Conservation (phyloP, 768 basidiomycete genomes). For the Paxillus involutus region DNA sequence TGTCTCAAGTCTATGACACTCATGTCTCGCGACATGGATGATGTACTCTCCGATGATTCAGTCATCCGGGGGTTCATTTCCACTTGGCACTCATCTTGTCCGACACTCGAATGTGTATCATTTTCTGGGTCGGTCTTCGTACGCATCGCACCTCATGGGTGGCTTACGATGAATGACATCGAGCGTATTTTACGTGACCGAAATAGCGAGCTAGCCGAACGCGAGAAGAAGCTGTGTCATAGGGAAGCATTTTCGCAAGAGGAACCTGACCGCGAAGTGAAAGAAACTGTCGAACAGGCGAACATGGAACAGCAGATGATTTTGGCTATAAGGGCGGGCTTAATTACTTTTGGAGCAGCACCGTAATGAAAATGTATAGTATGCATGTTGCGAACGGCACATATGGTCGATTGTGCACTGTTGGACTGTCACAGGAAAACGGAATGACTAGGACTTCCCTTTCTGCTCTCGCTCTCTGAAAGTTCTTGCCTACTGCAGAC, state of each 20-base stretch:
- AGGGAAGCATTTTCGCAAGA: not conserved
- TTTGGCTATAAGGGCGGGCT: not conserved
- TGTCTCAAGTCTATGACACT: constrained; percentile 20
- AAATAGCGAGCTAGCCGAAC: not conserved
- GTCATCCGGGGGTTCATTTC: constrained; percentile 8
- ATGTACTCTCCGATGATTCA: constrained; percentile 16
- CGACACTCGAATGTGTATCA: constrained; percentile 24
- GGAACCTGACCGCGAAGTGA: not conserved
- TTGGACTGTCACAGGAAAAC: too few species aligned
- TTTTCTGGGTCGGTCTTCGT: constrained; percentile 19
- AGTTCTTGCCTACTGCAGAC: too few species aligned
- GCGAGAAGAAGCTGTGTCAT: not conserved
- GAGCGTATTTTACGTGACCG: constrained; percentile 10
- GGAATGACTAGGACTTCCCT: too few species aligned
- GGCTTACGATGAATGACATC: constrained; percentile 20
- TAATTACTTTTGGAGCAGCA: not conserved
- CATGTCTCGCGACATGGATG: constrained; percentile 21
- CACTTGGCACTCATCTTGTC: constrained; percentile 20
- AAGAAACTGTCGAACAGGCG: not conserved
- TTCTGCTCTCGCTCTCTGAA: too few species aligned
- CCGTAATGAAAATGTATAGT: not conserved
- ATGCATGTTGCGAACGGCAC: too few species aligned
- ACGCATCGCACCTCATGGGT: constrained; percentile 16
- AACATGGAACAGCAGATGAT: not conserved
- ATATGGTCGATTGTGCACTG: too few species aligned